These are phyloP conservation scores for Penicillium brevicompactum DNA, from an alignment of 2,329 filamentous ascomycete genomes.

Conservation along the genomic window DNA sequence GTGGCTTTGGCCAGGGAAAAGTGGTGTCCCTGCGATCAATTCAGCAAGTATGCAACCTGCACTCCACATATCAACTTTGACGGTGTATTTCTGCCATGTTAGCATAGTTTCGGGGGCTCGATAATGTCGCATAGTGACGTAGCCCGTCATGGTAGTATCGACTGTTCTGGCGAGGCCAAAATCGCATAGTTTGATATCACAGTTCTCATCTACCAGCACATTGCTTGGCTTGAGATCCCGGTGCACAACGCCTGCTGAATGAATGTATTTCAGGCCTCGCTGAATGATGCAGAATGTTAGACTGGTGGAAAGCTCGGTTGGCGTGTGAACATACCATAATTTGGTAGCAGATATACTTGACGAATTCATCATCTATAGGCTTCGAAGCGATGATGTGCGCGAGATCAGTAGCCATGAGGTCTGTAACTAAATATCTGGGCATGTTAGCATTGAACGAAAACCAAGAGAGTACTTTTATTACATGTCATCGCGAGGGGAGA, in stretches of 20 bases:
- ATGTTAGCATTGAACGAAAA: background rate
- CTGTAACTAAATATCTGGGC: conserved; percentile 90
- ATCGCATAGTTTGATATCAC: conserved; percentile 98
- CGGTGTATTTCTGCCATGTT: conserved; percentile 99
- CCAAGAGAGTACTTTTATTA: conserved; percentile 43
- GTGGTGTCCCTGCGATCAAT: conserved; percentile 95
- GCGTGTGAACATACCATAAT: conserved; percentile 68
- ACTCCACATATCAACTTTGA: conserved; percentile 99
- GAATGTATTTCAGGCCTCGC: conserved; percentile 98
- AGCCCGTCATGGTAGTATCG: conserved; percentile 98
- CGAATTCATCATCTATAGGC: conserved; percentile 97
- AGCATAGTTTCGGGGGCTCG: conserved; percentile 99
- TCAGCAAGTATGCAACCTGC: conserved; percentile 98
- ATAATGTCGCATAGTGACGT: conserved; percentile 98
- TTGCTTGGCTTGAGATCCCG: conserved; percentile 98
- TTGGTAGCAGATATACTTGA: conserved; percentile 99
- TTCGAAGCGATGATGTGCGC: conserved; percentile 91
- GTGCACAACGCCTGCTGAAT: conserved; percentile 96
- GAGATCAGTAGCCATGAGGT: conserved; percentile 92
- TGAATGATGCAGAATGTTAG: conserved; percentile 40
- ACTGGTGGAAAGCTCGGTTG: background rate
- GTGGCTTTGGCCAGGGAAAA: conserved; percentile 98
- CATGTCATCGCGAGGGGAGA: conserved; percentile 98
- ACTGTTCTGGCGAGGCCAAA: conserved; percentile 96
- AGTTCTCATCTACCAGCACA: conserved; percentile 99